phyloP scores from a whole-genome alignment of 2,329 filamentous ascomycete genomes.

The Talaromyces piceae region DNA sequence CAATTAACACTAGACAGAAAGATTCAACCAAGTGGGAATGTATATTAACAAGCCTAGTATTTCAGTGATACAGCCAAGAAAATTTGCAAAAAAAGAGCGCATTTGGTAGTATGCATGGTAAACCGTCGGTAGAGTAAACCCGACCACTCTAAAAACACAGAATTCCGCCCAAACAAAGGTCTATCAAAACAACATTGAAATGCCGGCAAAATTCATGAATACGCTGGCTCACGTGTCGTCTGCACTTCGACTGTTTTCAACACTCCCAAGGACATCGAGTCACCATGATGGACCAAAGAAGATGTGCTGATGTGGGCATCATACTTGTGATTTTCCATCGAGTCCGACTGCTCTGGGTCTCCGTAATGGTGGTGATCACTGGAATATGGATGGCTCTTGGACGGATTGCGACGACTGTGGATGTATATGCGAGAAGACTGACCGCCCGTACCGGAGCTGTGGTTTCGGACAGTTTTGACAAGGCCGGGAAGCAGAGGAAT shows the following conservation, averaged over 20 bases:
- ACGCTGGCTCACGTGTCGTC: conserved; percentile 19
- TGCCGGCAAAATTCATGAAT: background rate
- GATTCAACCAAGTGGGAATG: too few relatives aligned
- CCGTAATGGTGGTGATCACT: background rate
- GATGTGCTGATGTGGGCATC: conserved; percentile 2
- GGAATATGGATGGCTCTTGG: background rate
- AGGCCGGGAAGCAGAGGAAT: conserved; percentile 7
- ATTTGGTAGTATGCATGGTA: too few relatives aligned
- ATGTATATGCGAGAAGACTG: background rate
- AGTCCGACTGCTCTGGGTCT: background rate
- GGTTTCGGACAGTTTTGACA: conserved; percentile 5
- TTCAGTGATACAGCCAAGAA: too few relatives aligned
- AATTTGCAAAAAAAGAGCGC: too few relatives aligned
- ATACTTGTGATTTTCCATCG: background rate
- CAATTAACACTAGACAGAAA: too few relatives aligned
- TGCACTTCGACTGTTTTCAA: conserved; percentile 28
- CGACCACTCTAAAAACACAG: too few relatives aligned
- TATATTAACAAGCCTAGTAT: too few relatives aligned
- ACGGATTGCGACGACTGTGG: background rate
- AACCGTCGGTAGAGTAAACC: too few relatives aligned
- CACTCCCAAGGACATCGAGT: conserved; percentile 32
- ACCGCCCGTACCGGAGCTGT: background rate
- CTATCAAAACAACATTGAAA: background rate
- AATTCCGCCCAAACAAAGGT: too few relatives aligned
- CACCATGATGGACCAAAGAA: background rate